Conservation (phyloP, 768 basidiomycete genomes). For the Leccinum subtestaceum region DNA sequence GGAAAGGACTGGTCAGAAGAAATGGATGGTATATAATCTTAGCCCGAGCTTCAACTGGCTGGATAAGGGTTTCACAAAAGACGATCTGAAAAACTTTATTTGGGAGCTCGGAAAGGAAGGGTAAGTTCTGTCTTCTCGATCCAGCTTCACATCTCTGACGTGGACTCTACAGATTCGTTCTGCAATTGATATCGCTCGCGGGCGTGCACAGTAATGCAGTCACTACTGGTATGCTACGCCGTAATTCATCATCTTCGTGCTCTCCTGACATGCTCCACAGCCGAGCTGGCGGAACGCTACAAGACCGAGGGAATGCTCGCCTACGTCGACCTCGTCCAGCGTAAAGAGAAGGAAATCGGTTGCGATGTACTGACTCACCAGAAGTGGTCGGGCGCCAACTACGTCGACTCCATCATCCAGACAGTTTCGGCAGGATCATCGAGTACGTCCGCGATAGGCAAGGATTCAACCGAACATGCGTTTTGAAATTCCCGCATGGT, state of each 20-base stretch:
- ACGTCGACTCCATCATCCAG: conserved; percentile 81
- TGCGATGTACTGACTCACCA: conserved; percentile 92
- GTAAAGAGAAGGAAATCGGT: conserved; percentile 84
- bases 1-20: conserved; percentile 56
- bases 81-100: conserved; percentile 77
- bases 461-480: conserved; percentile 85
- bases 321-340: conserved; percentile 84
- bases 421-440: conserved; percentile 87
- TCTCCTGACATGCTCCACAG: conserved; percentile 34
- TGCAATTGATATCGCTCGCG: conserved; percentile 86
- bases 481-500: conserved; percentile 45
- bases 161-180: conserved; percentile 61
- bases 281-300: conserved; percentile 76
- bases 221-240: conserved; percentile 60
- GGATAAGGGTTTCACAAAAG: conserved; percentile 73
- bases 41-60: conserved; percentile 95
- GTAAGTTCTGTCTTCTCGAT: conserved; percentile 33
- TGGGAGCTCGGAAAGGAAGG: conserved; percentile 92
- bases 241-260: background rate
- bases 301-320: conserved; percentile 91
- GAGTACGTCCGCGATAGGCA: conserved; percentile 78
- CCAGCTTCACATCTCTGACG: background rate
- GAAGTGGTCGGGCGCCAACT: conserved; percentile 95
- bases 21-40: conserved; percentile 89
- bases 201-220: conserved; percentile 86